Evolutionary conservation across 2,329 filamentous ascomycete genomes (phyloP), one percentile per base, ranked within the genome.

Genomic region (Gaeumannomyces sp.): DNA sequence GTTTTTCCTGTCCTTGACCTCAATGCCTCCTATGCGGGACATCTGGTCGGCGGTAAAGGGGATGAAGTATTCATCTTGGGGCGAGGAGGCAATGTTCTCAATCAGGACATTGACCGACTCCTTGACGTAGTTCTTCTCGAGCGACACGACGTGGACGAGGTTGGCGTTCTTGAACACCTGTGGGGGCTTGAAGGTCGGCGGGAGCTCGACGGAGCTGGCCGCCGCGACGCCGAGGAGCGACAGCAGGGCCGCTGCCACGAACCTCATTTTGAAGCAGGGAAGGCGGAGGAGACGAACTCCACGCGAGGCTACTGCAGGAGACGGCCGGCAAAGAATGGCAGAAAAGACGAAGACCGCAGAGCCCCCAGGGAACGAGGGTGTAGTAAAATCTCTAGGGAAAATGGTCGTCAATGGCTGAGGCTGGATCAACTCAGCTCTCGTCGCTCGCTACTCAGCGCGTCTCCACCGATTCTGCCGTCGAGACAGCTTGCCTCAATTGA

Each of bases 111-210:
- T 97, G 82, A 97, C 87, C 19, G 89, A 90, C 78, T 98, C 94
- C 74, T 93, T 89, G 64, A 89, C 88, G 73, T 95, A 98, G 70
- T 88, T 91, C 83, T 97, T 98, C 78, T 98, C 94, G 66, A 97
- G 79, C 70, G 96, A 97, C 73, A 96, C 89, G 69, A 90, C 89
- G 72, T 95, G 91, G 63, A 98, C 90, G 35, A 98, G 79, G 76
- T 99, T 98, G 77, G 84, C 85, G 78, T 99, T 97, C 80, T 93
- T 92, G 81, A 97, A 99, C 70, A 93, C 91, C 75, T 92, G 91
- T 19, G 93, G 90, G 64, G 94, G 93, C 77, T 86, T 89, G 81
- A 97, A 97, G 67, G 83, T 82, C 70, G 85, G 77, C 59, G 87
- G 86, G 67, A 87, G 80, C 64, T 81, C 81, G 70, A 83, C 59